A percentile compares a stretch with the other conserved stretches of the same genome.
phyloP scores from a whole-genome alignment of 352 stramenopile species.

The Globisporangium cystogenes region DNA sequence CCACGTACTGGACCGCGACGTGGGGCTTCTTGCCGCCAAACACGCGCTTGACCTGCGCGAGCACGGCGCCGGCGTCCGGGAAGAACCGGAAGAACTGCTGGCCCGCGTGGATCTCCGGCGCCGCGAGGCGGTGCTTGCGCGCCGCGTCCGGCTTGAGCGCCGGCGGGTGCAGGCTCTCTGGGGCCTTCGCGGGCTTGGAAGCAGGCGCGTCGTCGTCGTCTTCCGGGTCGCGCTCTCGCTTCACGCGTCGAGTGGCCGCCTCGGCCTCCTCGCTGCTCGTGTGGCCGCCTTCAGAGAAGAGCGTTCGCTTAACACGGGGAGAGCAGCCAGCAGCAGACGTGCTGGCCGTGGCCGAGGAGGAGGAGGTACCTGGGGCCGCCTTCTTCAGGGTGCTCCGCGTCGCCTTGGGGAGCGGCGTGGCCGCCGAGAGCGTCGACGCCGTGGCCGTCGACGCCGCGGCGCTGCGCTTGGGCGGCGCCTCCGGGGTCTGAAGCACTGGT shows the following conservation, averaged over 20 bases:
- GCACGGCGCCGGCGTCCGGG: constrained; percentile 39
- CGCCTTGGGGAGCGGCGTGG: constrained; percentile 44
- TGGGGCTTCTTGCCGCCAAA: constrained; percentile 78
- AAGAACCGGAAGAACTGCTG: constrained; percentile 80
- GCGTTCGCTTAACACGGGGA: constrained; percentile 53
- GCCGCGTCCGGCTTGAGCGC: constrained; percentile 44
- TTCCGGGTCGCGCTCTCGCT: neutral
- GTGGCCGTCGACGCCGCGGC: constrained; percentile 7
- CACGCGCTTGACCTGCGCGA: constrained; percentile 70
- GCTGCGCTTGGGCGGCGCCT: constrained; percentile 13
- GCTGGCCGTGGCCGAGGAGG: too few species aligned
- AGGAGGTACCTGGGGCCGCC: constrained; percentile 1
- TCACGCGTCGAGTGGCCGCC: constrained; percentile 1
- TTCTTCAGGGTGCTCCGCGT: constrained; percentile 48
- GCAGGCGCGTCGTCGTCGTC: constrained; percentile 2
- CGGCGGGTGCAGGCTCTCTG: constrained; percentile 33
- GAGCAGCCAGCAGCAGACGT: neutral
- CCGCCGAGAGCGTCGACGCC: constrained; percentile 13
- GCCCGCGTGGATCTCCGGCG: constrained; percentile 47
- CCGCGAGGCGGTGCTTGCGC: constrained; percentile 37
- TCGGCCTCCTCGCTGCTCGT: constrained; percentile 62
- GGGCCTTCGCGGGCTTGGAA: neutral
- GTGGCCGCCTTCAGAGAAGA: constrained; percentile 53
- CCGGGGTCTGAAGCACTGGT: constrained; percentile 24
- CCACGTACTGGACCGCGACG: constrained; percentile 58